A percentile compares a stretch with the other conserved stretches of the same genome.
phyloP scores from a whole-genome alignment of 2,329 filamentous ascomycete genomes.

The Periglandula ipomoeae region DNA sequence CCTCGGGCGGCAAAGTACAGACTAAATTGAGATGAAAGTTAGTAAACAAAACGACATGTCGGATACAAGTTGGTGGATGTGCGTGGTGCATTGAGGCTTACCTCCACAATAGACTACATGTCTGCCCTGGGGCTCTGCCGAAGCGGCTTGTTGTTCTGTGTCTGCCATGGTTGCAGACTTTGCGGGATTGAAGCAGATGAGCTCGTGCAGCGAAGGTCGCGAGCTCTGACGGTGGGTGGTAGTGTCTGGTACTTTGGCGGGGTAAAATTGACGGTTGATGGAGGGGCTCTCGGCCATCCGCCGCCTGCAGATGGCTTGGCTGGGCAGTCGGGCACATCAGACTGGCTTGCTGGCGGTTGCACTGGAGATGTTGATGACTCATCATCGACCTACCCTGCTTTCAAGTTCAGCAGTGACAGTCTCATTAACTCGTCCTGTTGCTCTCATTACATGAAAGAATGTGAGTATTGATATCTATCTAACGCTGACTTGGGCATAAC shows the following conservation, averaged over 20 bases:
- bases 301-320: no score
- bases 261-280: slow-evolving; percentile 19
- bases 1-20: slow-evolving; percentile 57
- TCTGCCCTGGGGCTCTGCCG: slow-evolving; percentile 39
- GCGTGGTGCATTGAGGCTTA: slow-evolving; percentile 28
- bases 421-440: no score
- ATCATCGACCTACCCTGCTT: neutral
- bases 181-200: slow-evolving; percentile 2
- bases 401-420: no score
- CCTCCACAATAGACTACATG: slow-evolving; percentile 49
- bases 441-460: no score
- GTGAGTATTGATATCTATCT: no score
- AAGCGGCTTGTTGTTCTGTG: slow-evolving; percentile 35
- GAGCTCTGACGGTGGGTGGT: slow-evolving; percentile 15
- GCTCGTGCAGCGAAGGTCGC: slow-evolving; percentile 17
- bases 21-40: slow-evolving; percentile 30
- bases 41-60: slow-evolving; percentile 4
- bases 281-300: slow-evolving; percentile 9
- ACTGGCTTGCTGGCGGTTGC: no score
- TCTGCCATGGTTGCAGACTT: slow-evolving; percentile 41
- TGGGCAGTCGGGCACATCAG: no score
- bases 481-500: no score
- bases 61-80: neutral
- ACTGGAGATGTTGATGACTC: neutral
- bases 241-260: no score